phyloP scores from a whole-genome alignment of 805 yeast genomes.

The Hanseniaspora taiwanica region DNA sequence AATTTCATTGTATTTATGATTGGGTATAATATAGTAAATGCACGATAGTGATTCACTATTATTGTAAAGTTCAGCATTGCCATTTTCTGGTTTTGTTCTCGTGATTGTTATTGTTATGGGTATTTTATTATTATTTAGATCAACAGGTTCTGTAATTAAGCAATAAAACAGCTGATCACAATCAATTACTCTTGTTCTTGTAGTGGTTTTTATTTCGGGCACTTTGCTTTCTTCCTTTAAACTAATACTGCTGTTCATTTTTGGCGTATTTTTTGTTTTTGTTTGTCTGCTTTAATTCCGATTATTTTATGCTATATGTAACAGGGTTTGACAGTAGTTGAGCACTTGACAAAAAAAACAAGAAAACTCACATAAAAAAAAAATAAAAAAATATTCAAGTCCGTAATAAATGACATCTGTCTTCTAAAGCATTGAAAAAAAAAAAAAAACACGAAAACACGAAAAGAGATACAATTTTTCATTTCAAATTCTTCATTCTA shows the following conservation, averaged over 20 bases:
- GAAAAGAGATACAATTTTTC: no score
- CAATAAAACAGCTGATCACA: slow-evolving; percentile 2
- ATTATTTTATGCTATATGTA: no score
- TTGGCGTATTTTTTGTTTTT: neutral
- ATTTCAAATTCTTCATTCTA: no score
- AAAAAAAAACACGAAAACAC: no score
- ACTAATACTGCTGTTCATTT: neutral
- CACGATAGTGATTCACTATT: neutral
- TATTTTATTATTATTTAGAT: neutral
- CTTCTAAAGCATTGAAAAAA: no score
- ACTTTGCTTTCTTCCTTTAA: neutral
- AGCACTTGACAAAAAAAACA: neutral
- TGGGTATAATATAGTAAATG: slow-evolving; percentile 4
- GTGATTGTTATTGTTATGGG: slow-evolving; percentile 1
- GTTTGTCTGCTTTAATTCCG: neutral
- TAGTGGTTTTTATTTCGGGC: no score
- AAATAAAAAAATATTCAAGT: neutral
- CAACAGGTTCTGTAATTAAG: slow-evolving; percentile 2
- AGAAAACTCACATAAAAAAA: neutral
- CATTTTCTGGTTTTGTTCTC: neutral
- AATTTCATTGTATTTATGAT: slow-evolving; percentile 2
- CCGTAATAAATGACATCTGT: neutral
- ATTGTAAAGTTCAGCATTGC: neutral
- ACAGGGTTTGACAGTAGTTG: no score
- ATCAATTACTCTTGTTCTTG: neutral